These are phyloP conservation scores for Aspergillus viridinutans DNA, from an alignment of 2,329 filamentous ascomycete genomes.

Conservation along the genomic window DNA sequence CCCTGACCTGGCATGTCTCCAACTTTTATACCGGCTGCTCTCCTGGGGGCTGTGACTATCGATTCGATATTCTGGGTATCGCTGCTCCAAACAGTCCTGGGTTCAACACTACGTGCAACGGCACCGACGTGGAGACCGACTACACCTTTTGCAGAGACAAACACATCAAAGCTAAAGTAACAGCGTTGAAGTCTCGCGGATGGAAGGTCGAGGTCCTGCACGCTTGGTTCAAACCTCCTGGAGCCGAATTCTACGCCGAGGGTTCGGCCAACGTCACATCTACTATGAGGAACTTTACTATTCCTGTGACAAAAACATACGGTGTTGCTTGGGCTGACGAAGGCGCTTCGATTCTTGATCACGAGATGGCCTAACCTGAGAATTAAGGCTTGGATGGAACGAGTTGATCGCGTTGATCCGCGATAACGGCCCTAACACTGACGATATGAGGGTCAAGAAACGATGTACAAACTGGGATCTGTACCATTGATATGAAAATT, in stretches of 20 bases:
- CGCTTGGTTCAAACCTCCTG: slow-evolving; percentile 18
- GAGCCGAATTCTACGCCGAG: slow-evolving; percentile 15
- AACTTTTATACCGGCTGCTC: slow-evolving; percentile 30
- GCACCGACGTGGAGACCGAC: slow-evolving; percentile 18
- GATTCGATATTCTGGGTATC: slow-evolving; percentile 28
- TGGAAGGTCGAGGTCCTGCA: slow-evolving; percentile 29
- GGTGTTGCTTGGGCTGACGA: slow-evolving; percentile 21
- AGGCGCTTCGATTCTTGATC: not conserved
- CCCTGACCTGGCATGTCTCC: slow-evolving; percentile 29
- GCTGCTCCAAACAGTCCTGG: slow-evolving; percentile 26
- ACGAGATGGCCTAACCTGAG: too few species aligned
- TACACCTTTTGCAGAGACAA: slow-evolving; percentile 22
- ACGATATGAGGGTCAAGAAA: not conserved
- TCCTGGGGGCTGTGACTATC: slow-evolving; percentile 29
- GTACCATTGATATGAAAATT: not conserved
- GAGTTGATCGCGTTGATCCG: not conserved
- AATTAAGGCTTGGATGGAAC: not conserved
- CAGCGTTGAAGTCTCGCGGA: slow-evolving; percentile 12
- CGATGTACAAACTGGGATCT: not conserved
- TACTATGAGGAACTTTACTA: slow-evolving; percentile 15
- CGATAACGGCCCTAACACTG: not conserved
- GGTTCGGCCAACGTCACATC: slow-evolving; percentile 23
- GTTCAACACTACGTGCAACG: slow-evolving; percentile 34
- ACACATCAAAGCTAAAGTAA: slow-evolving; percentile 19
- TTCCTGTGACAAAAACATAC: slow-evolving; percentile 20